Conservation (phyloP, 495 filamentous ascomycete species). For the Articulospora tetracladia region DNA sequence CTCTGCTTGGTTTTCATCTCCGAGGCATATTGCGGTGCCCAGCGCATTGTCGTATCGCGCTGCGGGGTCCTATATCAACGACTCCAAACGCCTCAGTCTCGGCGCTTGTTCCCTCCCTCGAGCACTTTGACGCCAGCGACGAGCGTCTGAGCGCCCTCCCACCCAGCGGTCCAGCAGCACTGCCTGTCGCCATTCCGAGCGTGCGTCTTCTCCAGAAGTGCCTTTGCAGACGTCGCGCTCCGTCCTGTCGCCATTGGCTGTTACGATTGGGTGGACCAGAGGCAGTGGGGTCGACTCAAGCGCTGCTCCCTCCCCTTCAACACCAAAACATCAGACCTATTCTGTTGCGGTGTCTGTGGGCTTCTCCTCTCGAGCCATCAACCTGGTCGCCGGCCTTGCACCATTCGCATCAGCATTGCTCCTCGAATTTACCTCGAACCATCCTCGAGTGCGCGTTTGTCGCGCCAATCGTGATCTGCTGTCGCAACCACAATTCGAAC, state of each 20-base stretch:
- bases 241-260: slow-evolving; percentile 1
- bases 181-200: neutral
- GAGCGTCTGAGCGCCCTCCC: slow-evolving; percentile 15
- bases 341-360: slow-evolving; percentile 7
- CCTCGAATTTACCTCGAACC: slow-evolving; percentile 15
- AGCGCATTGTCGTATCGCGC: slow-evolving; percentile 4
- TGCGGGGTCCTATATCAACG: slow-evolving; percentile 22
- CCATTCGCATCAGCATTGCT: slow-evolving; percentile 6
- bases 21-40: neutral
- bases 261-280: slow-evolving; percentile 15
- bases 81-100: slow-evolving; percentile 18
- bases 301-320: slow-evolving; percentile 9
- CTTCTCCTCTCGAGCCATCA: neutral
- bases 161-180: neutral
- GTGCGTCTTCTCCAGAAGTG: neutral
- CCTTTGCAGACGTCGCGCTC: neutral
- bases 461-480: slow-evolving; percentile 16
- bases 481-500: slow-evolving; percentile 9
- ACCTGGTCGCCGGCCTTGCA: slow-evolving; percentile 7
- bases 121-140: neutral
- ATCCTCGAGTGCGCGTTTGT: slow-evolving; percentile 16
- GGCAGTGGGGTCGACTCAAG: slow-evolving; percentile 19
- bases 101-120: slow-evolving; percentile 8
- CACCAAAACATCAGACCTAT: slow-evolving; percentile 2
- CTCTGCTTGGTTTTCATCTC: neutral